Evolutionary conservation across 176 grass and related monocot species (phyloP).

Genomic region (Raddia guianensis): DNA sequence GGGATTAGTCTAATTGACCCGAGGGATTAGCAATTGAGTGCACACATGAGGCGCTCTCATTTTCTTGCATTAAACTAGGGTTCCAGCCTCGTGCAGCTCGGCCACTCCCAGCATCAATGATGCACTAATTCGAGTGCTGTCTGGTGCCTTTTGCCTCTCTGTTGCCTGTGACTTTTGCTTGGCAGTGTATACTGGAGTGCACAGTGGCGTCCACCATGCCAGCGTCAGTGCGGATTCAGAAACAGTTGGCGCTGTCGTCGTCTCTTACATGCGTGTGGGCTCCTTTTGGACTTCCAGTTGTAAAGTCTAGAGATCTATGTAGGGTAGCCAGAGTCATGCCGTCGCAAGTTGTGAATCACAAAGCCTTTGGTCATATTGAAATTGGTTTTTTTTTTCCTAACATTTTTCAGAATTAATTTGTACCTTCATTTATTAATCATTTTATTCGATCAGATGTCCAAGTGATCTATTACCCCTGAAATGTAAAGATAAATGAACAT

Average conservation of each 20-base stretch:
- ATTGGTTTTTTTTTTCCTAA: too few relatives aligned
- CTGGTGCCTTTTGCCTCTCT: slow-evolving; percentile 14
- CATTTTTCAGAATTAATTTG: too few relatives aligned
- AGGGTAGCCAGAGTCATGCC: too few relatives aligned
- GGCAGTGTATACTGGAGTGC: not conserved
- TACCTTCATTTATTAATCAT: too few relatives aligned
- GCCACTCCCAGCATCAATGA: slow-evolving; percentile 43
- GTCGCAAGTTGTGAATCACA: too few relatives aligned
- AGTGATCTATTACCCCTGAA: too few relatives aligned
- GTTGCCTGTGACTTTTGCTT: slow-evolving; percentile 17
- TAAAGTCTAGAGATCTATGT: too few relatives aligned
- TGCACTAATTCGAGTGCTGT: slow-evolving; percentile 47
- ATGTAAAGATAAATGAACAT: too few relatives aligned
- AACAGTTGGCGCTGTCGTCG: slow-evolving; percentile 27
- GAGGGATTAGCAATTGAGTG: not conserved
- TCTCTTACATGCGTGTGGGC: not conserved
- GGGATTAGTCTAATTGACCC: slow-evolving; percentile 27
- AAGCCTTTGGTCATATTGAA: too few relatives aligned
- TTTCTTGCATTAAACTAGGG: slow-evolving; percentile 9
- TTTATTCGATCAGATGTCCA: too few relatives aligned
- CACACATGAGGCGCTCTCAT: slow-evolving; percentile 22
- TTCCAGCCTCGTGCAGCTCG: not conserved
- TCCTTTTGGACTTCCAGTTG: not conserved
- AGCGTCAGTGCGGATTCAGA: slow-evolving; percentile 8
- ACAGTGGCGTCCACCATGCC: slow-evolving; percentile 21